Evolutionary conservation across 2,329 filamentous ascomycete species (phyloP).

Genomic region (Paramyrothecium roridum): DNA sequence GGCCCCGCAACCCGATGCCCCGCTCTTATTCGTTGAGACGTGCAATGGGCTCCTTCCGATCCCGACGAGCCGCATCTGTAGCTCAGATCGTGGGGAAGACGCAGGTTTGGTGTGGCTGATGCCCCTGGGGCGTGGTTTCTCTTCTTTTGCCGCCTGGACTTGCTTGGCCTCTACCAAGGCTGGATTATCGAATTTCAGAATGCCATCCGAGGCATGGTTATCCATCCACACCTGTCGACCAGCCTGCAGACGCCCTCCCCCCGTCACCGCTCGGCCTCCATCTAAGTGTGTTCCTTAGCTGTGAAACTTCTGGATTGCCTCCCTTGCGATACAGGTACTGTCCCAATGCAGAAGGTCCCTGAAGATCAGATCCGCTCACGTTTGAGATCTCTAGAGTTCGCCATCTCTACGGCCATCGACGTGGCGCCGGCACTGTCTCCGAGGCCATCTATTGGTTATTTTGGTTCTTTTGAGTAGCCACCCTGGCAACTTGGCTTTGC

Average conservation of each 20-base stretch:
- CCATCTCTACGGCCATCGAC: background rate
- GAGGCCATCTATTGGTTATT: background rate
- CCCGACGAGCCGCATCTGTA: constrained; percentile 20
- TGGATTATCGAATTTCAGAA: too few species aligned
- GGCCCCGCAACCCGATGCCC: background rate
- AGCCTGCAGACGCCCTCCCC: too few species aligned
- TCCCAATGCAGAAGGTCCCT: background rate
- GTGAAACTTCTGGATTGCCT: background rate
- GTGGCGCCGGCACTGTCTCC: background rate
- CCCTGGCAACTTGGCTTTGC: background rate
- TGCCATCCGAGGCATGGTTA: too few species aligned
- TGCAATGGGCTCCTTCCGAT: constrained; percentile 15
- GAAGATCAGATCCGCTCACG: background rate
- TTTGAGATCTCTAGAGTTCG: background rate
- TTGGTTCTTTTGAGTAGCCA: background rate
- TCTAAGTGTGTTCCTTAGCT: too few species aligned
- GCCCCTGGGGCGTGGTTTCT: background rate
- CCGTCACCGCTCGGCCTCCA: too few species aligned
- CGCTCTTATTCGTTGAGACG: background rate
- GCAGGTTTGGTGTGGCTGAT: background rate
- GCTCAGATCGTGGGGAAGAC: constrained; percentile 20
- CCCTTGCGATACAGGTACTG: background rate
- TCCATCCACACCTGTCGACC: too few species aligned
- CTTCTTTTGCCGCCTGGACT: too few species aligned
- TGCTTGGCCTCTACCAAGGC: too few species aligned